Base-by-base conservation (phyloP, 106 monocot genomes). In the Platanthera zijinensis region DNA sequence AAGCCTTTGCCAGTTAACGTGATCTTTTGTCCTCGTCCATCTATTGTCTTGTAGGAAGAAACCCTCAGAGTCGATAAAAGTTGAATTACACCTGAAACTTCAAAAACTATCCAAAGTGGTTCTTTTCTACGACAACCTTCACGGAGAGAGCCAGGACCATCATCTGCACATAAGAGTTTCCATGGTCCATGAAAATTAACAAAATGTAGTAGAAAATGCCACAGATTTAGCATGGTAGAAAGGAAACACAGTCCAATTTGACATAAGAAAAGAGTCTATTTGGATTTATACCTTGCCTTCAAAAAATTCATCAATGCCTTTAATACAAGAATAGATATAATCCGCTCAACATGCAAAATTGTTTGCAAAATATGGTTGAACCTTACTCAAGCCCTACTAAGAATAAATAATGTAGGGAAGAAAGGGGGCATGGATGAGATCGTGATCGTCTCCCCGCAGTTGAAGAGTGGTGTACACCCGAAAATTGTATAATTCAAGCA, bases 101-200 rank as follows among this genome's bases (percentile, higher is more conserved):
- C 90, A 77, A 96, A 96, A 12, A 93, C 87, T 21, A 96, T 96
- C 93, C 96, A 96, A 0, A 96, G 83, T 14, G 93, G 89, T 70
- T 93, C 90, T 19, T 81, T 81, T 50, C 78, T 81, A 0, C 83
- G 81, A 47, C 96, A 96, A 50, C 87, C 96, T 53, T 96, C 96
- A 7, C 96, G 93, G 66, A 96, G 89, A 48, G 96, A 89, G 10
- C 96, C 90, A 78, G 51, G 74, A 54, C 78, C 78, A 78, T 78
- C 78, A 78, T 78, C 78, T 78, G 30, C n/a, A 70, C 10, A 12
- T 54, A 32, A 69, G 52, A 48, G 17, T 17, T 66, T 57, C 57
- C n/a, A 57, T 18, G 17, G 17, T 57, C 17, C 57, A 57, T 57
- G 6, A 57, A 57, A 57, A 18, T n/a, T 3, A n/a, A 19, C 3